Percentiles rank a stretch among this genome's conserved stretches.
Conservation (phyloP, 768 basidiomycete genomes). For the Tricholoma terreum region DNA sequence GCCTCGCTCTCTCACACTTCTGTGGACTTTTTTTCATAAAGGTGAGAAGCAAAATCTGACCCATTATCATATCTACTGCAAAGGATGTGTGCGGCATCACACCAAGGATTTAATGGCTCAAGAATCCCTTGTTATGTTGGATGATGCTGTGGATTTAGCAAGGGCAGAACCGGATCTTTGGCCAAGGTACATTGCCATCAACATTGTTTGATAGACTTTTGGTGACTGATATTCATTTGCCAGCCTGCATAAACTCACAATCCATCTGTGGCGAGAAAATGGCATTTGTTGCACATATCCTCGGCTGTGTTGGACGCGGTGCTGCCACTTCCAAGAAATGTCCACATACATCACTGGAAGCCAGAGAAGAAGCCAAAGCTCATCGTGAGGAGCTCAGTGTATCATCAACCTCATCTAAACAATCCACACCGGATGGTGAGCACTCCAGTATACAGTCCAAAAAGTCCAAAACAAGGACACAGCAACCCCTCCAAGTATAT, state of each 20-base stretch:
- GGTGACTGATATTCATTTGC: neutral
- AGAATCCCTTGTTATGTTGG: neutral
- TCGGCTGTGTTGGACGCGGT: neutral
- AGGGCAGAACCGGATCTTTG: neutral
- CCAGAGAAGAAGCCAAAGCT: neutral
- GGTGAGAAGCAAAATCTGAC: slow-evolving; percentile 1
- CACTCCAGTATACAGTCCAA: neutral
- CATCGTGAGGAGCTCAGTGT: neutral
- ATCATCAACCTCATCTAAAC: neutral
- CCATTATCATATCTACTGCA: slow-evolving; percentile 2
- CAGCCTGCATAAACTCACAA: neutral
- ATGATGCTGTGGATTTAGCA: neutral
- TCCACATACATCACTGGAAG: neutral
- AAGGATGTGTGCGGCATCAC: neutral
- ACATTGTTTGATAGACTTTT: neutral
- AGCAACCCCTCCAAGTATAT: neutral
- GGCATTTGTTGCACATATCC: neutral
- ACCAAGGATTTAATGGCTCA: neutral
- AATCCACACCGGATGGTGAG: neutral
- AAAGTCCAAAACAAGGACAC: neutral
- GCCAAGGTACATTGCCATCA: neutral
- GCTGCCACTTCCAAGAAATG: neutral
- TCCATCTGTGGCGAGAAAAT: neutral
- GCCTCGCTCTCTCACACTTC: neutral
- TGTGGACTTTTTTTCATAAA: neutral